Base-by-base conservation (phyloP, 345 rosid species). In the Erodium maritimum region DNA sequence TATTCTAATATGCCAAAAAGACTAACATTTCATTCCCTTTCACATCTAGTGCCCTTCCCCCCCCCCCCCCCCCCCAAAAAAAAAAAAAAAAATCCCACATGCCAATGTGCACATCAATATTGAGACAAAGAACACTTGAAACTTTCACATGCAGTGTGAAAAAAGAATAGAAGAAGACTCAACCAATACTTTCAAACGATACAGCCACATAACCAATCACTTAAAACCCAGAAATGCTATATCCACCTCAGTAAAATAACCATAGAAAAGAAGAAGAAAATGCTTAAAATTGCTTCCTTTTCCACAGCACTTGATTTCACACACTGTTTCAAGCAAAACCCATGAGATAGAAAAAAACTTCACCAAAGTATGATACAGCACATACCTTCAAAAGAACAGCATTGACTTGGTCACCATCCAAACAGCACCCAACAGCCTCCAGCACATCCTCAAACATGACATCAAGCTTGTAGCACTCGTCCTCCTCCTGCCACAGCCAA, bases 341-440 rank as follows among this genome's bases (percentile, higher is more conserved):
- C n/a, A n/a, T 25, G 33, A 25, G 33, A 25, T 25, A 25, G 4
- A 25, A 25, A 25, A 2, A 25, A 3, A 25, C n/a, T n/a, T n/a
- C n/a, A n/a, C n/a, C n/a, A n/a, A n/a, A n/a, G 12, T 21, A 54
- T 34, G 1, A 11, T 37, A 52, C n/a, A 16, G 33, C 50, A 25
- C 48, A 59, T 71, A 85, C 99, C 95, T 63, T 83, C 0, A 85
- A 65, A 67, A 93, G 79, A 69, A 82, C 60, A 4, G 85, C 83
- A 69, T 84, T 81, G 54, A 75, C 54, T 50, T 55, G 56, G 45
- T 65, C 76, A 45, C 69, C 87, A 25, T 50, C 71, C 58, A 71
- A 59, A 67, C 75, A 65, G 56, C 76, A 85, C 0, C 79, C 79
- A 71, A 80, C 59, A 66, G 83, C 65, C 75, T 89, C 97, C 77